Conservation (phyloP, 1,139 yeast genomes). For the Zygoascus meyerae region DNA sequence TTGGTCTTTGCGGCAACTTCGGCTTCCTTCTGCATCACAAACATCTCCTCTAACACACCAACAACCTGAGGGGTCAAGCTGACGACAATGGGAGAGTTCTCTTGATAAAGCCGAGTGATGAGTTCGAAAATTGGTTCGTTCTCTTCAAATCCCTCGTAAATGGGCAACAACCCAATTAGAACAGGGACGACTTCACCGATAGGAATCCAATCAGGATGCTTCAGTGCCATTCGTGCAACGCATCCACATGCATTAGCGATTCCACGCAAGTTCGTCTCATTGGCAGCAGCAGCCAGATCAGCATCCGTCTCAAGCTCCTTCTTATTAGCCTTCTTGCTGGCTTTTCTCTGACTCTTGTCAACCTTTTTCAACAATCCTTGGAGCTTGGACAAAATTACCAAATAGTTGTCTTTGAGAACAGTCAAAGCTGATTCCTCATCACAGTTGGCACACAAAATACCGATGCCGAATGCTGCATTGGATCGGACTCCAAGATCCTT, state of each 20-base stretch:
- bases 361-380: constrained; percentile 76
- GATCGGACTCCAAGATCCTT: constrained; percentile 86
- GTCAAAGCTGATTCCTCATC: constrained; percentile 25
- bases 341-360: constrained; percentile 47
- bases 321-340: constrained; percentile 11
- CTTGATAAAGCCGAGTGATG: constrained; percentile 54
- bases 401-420: constrained; percentile 61
- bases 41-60: constrained; percentile 63
- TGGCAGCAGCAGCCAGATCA: constrained; percentile 45
- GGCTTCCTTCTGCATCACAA: constrained; percentile 55
- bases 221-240: constrained; percentile 84
- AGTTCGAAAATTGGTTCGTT: constrained; percentile 84
- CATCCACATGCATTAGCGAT: constrained; percentile 96
- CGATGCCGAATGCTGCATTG: constrained; percentile 94
- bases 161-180: constrained; percentile 73
- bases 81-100: constrained; percentile 1
- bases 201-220: constrained; percentile 69
- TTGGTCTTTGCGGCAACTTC: constrained; percentile 22
- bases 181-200: constrained; percentile 73
- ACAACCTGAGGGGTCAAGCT: constrained; percentile 38
- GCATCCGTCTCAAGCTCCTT: constrained; percentile 8
- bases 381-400: constrained; percentile 64
- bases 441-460: constrained; percentile 60
- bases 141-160: constrained; percentile 86
- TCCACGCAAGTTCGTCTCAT: constrained; percentile 79